Evolutionary conservation across 1,139 yeast genomes (phyloP).

Genomic region (Martiniozyma asiatica): DNA sequence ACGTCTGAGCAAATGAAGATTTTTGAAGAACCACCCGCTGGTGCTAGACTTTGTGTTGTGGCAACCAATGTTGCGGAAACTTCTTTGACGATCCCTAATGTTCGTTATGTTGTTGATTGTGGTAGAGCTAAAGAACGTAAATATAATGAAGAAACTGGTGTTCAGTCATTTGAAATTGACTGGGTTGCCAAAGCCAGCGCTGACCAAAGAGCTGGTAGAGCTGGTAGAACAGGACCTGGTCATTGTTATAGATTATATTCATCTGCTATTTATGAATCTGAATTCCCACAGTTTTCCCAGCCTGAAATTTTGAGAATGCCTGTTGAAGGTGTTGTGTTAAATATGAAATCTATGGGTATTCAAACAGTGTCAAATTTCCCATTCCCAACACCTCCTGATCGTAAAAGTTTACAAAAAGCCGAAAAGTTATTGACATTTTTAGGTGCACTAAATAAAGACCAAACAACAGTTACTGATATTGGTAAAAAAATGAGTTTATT

Average conservation of each 20-base stretch:
- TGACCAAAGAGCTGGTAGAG: constrained; percentile 93
- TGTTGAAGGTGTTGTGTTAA: constrained; percentile 83
- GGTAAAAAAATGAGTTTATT: constrained; percentile 83
- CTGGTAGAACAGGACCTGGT: constrained; percentile 99
- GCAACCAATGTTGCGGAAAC: constrained; percentile 99
- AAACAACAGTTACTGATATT: constrained; percentile 46
- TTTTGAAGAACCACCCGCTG: constrained; percentile 74
- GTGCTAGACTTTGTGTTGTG: constrained; percentile 78
- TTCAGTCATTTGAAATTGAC: constrained; percentile 81
- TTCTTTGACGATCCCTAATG: constrained; percentile 91
- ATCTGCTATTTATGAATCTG: constrained; percentile 88
- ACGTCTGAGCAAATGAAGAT: constrained; percentile 93
- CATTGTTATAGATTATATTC: constrained; percentile 89
- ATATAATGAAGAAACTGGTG: constrained; percentile 74
- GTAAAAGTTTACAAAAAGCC: constrained; percentile 48
- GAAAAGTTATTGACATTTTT: constrained; percentile 55
- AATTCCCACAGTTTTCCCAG: constrained; percentile 65
- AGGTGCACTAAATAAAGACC: constrained; percentile 61
- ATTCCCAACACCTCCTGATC: constrained; percentile 89
- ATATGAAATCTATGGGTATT: constrained; percentile 96
- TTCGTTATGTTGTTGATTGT: constrained; percentile 88
- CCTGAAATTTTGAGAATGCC: constrained; percentile 96
- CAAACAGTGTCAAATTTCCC: constrained; percentile 87
- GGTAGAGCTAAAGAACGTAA: constrained; percentile 88
- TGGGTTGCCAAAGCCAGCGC: constrained; percentile 97